phyloP scores from a whole-genome alignment of 2,329 filamentous ascomycete species.

The Gaeumannomyces tritici region DNA sequence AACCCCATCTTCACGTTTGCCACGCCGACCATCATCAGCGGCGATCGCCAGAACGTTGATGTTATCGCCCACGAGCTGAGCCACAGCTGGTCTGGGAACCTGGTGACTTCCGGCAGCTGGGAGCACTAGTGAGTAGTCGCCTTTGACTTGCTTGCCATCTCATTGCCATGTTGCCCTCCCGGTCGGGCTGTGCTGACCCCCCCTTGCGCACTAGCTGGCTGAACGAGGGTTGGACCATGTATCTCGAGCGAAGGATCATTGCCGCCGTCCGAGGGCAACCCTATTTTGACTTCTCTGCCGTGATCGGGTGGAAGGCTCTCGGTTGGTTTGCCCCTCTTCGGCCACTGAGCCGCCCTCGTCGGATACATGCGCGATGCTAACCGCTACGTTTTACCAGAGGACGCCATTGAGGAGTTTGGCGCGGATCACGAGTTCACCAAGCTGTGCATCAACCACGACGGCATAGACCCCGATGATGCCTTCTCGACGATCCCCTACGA shows the following conservation, averaged over 20 bases:
- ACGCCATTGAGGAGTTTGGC: slow-evolving; percentile 74
- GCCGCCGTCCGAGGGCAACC: slow-evolving; percentile 71
- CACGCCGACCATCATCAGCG: slow-evolving; percentile 87
- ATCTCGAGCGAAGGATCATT: slow-evolving; percentile 79
- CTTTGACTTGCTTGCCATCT: background rate
- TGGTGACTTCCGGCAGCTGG: slow-evolving; percentile 71
- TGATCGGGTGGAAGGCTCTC: slow-evolving; percentile 88
- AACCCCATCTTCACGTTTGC: slow-evolving; percentile 94
- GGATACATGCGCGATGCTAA: background rate
- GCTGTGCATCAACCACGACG: slow-evolving; percentile 76
- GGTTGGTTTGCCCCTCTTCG: slow-evolving; percentile 26
- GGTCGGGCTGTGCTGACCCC: background rate
- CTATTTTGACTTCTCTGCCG: slow-evolving; percentile 86
- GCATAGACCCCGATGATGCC: slow-evolving; percentile 88
- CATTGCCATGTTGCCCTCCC: no score
- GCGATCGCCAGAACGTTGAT: slow-evolving; percentile 84
- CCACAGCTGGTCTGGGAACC: slow-evolving; percentile 81
- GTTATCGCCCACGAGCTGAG: slow-evolving; percentile 83
- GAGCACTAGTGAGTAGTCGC: slow-evolving; percentile 58
- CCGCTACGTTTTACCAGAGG: slow-evolving; percentile 37
- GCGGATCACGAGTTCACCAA: slow-evolving; percentile 88
- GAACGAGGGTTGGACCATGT: slow-evolving; percentile 85
- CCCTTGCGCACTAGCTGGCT: slow-evolving; percentile 41
- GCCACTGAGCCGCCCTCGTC: background rate
- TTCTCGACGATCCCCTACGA: slow-evolving; percentile 92